Conservation (phyloP, 1,139 yeast species). For the Nakaseomyces delphensis region DNA sequence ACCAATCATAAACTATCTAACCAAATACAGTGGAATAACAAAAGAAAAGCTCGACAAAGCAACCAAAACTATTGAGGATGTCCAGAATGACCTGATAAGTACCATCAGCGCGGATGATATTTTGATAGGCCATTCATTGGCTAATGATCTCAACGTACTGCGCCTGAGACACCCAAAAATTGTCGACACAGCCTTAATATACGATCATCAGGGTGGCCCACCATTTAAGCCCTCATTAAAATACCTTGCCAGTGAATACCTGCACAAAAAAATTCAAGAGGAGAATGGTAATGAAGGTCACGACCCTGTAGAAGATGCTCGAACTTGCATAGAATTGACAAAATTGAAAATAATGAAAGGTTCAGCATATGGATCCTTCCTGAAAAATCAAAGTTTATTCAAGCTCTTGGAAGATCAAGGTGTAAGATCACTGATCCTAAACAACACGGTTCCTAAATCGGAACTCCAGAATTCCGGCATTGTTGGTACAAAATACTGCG, state of each 20-base stretch:
- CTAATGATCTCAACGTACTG: conserved; percentile 56
- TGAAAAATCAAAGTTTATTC: conserved; percentile 38
- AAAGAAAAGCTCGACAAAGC: conserved; percentile 53
- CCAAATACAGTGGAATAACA: conserved; percentile 82
- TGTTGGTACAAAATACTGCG: conserved; percentile 36
- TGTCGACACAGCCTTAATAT: conserved; percentile 58
- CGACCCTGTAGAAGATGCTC: conserved; percentile 79
- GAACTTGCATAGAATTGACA: conserved; percentile 69
- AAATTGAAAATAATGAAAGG: conserved; percentile 65
- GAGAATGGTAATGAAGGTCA: conserved; percentile 55
- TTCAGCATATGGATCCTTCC: conserved; percentile 48
- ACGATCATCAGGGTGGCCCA: conserved; percentile 69
- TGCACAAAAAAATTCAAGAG: conserved; percentile 53
- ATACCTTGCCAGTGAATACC: conserved; percentile 50
- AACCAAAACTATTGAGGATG: conserved; percentile 55
- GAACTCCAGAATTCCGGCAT: conserved; percentile 10
- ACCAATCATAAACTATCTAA: conserved; percentile 68
- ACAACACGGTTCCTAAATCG: conserved; percentile 23
- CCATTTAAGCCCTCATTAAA: conserved; percentile 72
- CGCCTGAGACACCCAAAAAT: conserved; percentile 53
- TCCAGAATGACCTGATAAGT: conserved; percentile 48
- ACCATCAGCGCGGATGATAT: conserved; percentile 46
- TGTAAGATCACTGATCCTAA: conserved; percentile 37
- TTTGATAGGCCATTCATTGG: conserved; percentile 65
- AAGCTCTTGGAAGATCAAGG: conserved; percentile 30